phyloP scores from a whole-genome alignment of 2,329 filamentous ascomycete species.

The Thielaviopsis punctulata region DNA sequence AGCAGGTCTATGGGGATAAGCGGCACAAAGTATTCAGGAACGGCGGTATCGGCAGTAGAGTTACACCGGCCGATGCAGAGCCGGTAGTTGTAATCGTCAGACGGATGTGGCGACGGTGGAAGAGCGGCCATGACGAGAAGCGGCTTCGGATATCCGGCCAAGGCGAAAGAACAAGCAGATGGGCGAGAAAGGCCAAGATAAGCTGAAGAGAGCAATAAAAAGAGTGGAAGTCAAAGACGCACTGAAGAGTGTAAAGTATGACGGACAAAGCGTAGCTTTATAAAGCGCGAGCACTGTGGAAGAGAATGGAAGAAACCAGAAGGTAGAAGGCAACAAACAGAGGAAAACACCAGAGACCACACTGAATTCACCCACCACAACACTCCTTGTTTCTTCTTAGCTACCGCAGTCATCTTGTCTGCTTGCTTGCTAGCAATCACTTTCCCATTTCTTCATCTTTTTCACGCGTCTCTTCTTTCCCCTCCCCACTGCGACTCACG shows the following conservation, averaged over 20 bases:
- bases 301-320: background rate
- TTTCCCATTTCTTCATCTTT: background rate
- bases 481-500: slow-evolving; percentile 42
- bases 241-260: background rate
- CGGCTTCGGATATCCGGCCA: background rate
- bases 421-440: too few relatives aligned
- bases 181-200: background rate
- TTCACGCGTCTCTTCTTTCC: background rate
- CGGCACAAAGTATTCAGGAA: slow-evolving; percentile 25
- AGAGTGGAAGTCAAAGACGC: background rate
- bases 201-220: background rate
- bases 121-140: background rate
- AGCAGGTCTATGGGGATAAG: slow-evolving; percentile 38
- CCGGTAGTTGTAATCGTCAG: background rate
- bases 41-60: slow-evolving; percentile 15
- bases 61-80: slow-evolving; percentile 28
- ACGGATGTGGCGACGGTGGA: background rate
- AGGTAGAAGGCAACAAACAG: background rate
- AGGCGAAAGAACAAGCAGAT: background rate
- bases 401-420: background rate
- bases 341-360: background rate
- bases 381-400: background rate
- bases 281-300: background rate
- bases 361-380: background rate
- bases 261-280: background rate